These are phyloP conservation scores for Chaetothyriales sp. DNA, from an alignment of 2,329 filamentous ascomycete genomes.

Conservation along the genomic window DNA sequence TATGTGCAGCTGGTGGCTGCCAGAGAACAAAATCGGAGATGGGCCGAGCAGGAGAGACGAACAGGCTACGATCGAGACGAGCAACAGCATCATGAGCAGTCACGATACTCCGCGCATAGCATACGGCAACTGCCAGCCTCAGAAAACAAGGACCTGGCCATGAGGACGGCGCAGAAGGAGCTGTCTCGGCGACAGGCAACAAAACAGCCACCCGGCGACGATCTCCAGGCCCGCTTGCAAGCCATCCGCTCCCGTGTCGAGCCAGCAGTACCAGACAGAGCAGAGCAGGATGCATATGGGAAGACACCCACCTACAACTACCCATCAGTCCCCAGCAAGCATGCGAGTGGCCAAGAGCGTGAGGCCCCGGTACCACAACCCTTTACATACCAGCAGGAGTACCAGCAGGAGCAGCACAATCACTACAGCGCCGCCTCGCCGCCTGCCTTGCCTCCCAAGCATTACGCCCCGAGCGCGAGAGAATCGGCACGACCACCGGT, in stretches of 20 bases:
- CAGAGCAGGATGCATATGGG: neutral
- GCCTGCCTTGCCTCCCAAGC: constrained; percentile 12
- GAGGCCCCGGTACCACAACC: neutral
- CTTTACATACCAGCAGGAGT: neutral
- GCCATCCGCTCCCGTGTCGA: constrained; percentile 18
- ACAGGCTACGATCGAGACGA: constrained; percentile 3
- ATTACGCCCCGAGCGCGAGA: neutral
- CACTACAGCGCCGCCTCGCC: constrained; percentile 18
- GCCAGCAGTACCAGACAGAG: constrained; percentile 1
- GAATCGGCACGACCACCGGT: constrained; percentile 12
- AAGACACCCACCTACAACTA: neutral
- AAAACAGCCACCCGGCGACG: constrained; percentile 42
- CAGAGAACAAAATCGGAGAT: constrained; percentile 20
- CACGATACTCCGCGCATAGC: constrained; percentile 12
- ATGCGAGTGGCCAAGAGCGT: neutral
- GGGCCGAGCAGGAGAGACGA: neutral
- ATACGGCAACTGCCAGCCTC: constrained; percentile 51
- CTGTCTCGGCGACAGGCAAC: constrained; percentile 49
- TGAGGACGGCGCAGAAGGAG: constrained; percentile 60
- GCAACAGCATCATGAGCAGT: constrained; percentile 10
- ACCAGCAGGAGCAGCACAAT: constrained; percentile 9
- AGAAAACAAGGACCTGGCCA: constrained; percentile 59
- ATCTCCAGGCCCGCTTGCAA: constrained; percentile 31
- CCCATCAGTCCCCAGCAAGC: neutral
- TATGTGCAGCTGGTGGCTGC: constrained; percentile 43